Conservation (phyloP, 176 grass and related monocot species). For the Poa pratensis region DNA sequence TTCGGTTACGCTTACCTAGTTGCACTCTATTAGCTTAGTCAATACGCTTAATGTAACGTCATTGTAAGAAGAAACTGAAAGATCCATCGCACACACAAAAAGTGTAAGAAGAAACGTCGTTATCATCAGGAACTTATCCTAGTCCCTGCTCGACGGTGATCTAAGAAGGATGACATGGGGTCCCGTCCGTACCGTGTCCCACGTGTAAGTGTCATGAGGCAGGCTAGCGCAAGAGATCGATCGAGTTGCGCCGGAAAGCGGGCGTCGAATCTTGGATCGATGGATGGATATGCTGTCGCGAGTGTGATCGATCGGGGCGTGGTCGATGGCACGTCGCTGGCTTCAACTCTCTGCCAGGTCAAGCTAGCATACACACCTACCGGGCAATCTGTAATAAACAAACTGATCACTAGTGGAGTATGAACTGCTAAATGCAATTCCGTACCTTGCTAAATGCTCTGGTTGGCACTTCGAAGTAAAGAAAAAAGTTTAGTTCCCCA, state of each 20-base stretch:
- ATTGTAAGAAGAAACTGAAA: neutral
- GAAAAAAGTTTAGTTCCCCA: too few relatives aligned
- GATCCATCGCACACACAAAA: neutral
- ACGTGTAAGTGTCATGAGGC: neutral
- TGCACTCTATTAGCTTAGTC: neutral
- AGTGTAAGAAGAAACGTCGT: too few relatives aligned
- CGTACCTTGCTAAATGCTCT: neutral
- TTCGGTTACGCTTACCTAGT: neutral
- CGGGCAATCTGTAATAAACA: neutral
- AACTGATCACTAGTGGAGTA: neutral
- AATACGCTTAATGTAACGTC: neutral
- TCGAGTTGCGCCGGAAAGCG: neutral
- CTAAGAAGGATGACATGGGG: too few relatives aligned
- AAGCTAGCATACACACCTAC: neutral
- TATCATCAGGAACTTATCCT: too few relatives aligned
- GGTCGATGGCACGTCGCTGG: slow-evolving; percentile 19
- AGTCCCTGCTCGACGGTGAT: neutral
- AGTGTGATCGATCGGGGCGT: slow-evolving; percentile 20
- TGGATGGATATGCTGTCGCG: too few relatives aligned
- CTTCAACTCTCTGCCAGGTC: neutral
- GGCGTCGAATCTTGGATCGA: neutral
- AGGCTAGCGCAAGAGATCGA: neutral
- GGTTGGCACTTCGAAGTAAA: too few relatives aligned
- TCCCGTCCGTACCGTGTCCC: neutral
- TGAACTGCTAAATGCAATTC: neutral